phyloP scores from a whole-genome alignment of 2,329 filamentous ascomycete genomes.

The Hortaea werneckii region DNA sequence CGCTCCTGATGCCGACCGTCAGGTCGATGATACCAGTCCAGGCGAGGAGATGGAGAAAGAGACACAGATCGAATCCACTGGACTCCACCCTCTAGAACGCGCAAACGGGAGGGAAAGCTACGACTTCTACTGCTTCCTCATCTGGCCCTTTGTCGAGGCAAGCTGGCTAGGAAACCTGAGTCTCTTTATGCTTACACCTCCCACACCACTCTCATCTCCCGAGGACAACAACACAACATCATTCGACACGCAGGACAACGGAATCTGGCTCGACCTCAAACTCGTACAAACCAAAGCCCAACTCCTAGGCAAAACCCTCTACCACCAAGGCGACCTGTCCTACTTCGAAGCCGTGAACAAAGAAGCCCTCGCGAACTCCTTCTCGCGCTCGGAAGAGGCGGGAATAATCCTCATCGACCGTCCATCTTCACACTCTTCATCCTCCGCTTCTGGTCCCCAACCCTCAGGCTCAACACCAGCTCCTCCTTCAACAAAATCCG shows the following conservation, averaged over 20 bases:
- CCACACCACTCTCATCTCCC: not conserved
- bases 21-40: constrained; percentile 32
- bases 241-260: constrained; percentile 30
- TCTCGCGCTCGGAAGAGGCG: constrained; percentile 78
- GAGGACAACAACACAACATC: not conserved
- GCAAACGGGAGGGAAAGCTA: constrained; percentile 80
- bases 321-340: constrained; percentile 90
- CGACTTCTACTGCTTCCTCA: constrained; percentile 92
- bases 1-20: constrained; percentile 44
- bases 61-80: constrained; percentile 54
- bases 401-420: constrained; percentile 72
- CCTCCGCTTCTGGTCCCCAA: constrained; percentile 39
- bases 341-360: constrained; percentile 99
- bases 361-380: constrained; percentile 90
- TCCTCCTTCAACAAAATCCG: constrained; percentile 28
- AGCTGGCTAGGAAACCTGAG: constrained; percentile 86
- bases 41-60: too few relatives aligned
- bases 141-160: constrained; percentile 97
- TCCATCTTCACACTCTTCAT: constrained; percentile 37
- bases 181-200: constrained; percentile 60
- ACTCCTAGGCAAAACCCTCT: constrained; percentile 86
- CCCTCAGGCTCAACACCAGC: constrained; percentile 50
- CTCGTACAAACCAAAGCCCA: constrained; percentile 56
- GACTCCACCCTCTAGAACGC: constrained; percentile 67
- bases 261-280: constrained; percentile 56